Conservation (phyloP, 306 rosid species). For the Quercus robur region DNA sequence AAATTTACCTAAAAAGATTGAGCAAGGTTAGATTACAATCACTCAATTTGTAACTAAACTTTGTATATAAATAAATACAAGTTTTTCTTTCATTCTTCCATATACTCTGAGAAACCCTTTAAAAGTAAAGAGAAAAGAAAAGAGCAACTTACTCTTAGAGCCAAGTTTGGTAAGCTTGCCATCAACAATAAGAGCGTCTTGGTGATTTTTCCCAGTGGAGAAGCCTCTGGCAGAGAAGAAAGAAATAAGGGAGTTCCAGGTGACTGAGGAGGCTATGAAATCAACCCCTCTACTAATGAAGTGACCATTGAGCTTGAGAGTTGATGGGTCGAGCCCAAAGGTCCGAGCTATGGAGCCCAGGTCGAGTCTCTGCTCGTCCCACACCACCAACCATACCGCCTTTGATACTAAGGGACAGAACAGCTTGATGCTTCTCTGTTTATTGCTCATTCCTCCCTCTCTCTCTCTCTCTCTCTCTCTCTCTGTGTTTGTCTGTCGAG, state of each 20-base stretch:
- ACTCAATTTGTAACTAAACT: too few relatives aligned
- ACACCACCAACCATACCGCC: slow-evolving; percentile 17
- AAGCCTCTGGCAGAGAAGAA: slow-evolving; percentile 68
- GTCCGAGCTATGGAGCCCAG: slow-evolving; percentile 58
- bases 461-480: neutral
- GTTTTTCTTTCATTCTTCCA: neutral
- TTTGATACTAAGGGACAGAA: slow-evolving; percentile 55
- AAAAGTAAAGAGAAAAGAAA: neutral
- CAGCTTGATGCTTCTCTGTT: slow-evolving; percentile 39
- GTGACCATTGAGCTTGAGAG: slow-evolving; percentile 71
- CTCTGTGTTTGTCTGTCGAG: too few relatives aligned
- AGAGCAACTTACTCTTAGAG: slow-evolving; percentile 38
- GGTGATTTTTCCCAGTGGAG: slow-evolving; percentile 39
- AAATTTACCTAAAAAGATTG: too few relatives aligned
- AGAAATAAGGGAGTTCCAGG: slow-evolving; percentile 74
- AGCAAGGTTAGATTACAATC: too few relatives aligned
- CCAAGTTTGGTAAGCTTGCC: slow-evolving; percentile 58
- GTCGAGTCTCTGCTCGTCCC: slow-evolving; percentile 54
- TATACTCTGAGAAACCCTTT: neutral
- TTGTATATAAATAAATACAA: neutral
- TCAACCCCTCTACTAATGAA: slow-evolving; percentile 68
- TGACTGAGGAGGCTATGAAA: slow-evolving; percentile 57
- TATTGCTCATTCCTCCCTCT: neutral
- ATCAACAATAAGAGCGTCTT: slow-evolving; percentile 46
- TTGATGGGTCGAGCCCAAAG: slow-evolving; percentile 63